Evolutionary conservation across 192 early-diverging fungal genomes (phyloP), one percentile per base, ranked within the genome.

Genomic region (Spizellomyces sp.): DNA sequence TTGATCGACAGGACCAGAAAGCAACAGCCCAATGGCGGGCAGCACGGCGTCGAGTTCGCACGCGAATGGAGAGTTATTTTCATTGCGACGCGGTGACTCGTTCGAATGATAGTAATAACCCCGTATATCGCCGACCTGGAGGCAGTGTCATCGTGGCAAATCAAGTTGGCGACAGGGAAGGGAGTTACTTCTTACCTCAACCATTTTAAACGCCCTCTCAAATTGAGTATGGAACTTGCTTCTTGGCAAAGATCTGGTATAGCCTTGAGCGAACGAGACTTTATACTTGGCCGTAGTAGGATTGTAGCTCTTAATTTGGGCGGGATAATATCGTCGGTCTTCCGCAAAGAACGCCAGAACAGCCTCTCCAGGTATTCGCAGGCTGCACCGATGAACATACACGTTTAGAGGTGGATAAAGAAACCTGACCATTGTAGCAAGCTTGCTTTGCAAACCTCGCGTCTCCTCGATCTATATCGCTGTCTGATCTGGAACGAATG

Each of bases 331-430:
- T 22, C n/a, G 41, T 6, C 47, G 21, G 21, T 70, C 68, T 14
- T 60, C 58, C 2, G 42, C 42, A 6, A 27, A 17, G 21, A 41
- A n/a, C 7, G 68, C 68, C 44, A 70, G 50, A 0, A 70, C 68
- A 14, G 68, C 68, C 22, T 70, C 68, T 22, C 68, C 68, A 36
- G 68, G 68, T 14, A 70, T 70, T n/a, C 46, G 55, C 58, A 70
- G 47, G 21, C 58, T 70, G 50, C 12, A 19, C 17, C 17, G 50
- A 54, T 54, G 4, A 36, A 36, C 3, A 36, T 36, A 36, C 27
- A 36, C 27, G 0, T 36, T 36, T 36, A 36, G 27, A 36, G 27
- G 27, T 36, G 27, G 27, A 36, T 3, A 36, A 36, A 3, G 27
- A 36, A 36, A 36, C 27, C 27, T 36, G 27, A 36, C 27, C 27